Evolutionary conservation across 371 early-diverging fungal genomes (phyloP).

Genomic region (Mucor racemosus): DNA sequence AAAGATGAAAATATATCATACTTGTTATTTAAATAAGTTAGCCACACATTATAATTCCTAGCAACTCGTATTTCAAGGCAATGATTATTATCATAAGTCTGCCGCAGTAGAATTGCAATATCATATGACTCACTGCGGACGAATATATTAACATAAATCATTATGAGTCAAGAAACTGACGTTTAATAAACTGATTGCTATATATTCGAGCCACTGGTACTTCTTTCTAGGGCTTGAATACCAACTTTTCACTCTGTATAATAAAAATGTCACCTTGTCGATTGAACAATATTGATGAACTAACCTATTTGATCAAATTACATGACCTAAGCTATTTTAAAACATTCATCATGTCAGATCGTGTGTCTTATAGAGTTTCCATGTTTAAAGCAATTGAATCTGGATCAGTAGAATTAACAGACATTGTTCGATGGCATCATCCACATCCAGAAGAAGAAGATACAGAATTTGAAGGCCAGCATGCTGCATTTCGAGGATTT

Average conservation of each 20-base stretch:
- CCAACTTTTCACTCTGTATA: neutral
- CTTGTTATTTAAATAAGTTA: too few species aligned
- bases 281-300: neutral
- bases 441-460: slow-evolving; percentile 9
- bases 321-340: neutral
- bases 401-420: neutral
- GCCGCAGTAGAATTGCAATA: too few species aligned
- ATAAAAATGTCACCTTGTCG: slow-evolving; percentile 1
- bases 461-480: neutral
- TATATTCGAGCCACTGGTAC: neutral
- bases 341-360: neutral
- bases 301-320: neutral
- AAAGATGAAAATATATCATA: too few species aligned
- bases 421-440: neutral
- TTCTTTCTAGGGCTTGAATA: too few species aligned
- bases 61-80: too few species aligned
- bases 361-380: slow-evolving; percentile 1
- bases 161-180: too few species aligned
- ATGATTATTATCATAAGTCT: too few species aligned
- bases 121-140: too few species aligned
- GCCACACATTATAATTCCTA: too few species aligned
- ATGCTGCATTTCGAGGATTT: slow-evolving; percentile 8
- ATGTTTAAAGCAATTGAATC: slow-evolving; percentile 14
- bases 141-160: too few species aligned
- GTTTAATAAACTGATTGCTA: neutral